Evolutionary conservation across 2,329 filamentous ascomycete genomes (phyloP), one percentile per base, ranked within the genome.

Genomic region (Lasiodiplodia hormozganensis): DNA sequence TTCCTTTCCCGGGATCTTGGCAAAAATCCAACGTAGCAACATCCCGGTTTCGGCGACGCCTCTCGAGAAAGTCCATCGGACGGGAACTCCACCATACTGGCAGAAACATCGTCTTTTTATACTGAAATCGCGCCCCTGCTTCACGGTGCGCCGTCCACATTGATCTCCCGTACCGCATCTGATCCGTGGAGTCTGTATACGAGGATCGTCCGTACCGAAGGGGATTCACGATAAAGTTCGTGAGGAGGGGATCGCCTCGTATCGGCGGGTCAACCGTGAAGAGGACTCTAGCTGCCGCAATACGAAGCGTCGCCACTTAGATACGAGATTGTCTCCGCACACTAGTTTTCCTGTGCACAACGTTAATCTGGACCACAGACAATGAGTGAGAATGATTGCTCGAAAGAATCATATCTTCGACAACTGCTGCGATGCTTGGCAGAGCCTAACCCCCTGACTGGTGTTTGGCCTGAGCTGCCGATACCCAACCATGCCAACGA

Each of bases 171-270:
- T 28, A 38, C 43, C 31, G 21, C 23, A 34, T 38, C 47, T 64
- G 28, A 31, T 36, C 60, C 47, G n/a, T 38, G 60, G 31, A 64
- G 25, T 38, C n/a, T 64, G 60, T 52, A 64, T 52, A 64, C 60
- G 60, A 64, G 36, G 60, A 64, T 64, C 60, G 60, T 34, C 60
- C 60, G 60, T 52, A 52, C 60, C 60, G 60, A 16, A 52, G 28
- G 21, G 43, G 60, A 64, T 64, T 36, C 36, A 21, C 60, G 60
- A 52, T 21, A 64, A 64, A 36, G 18, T 52, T 64, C 47, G 60
- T 64, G 60, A 64, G 51, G 47, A 64, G 11, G 11, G 25, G 60
- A 52, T 64, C 60, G 23, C n/a, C 60, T 64, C 60, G 60, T 64
- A 64, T 64, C 34, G 36, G 60, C 60, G 60, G 43, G 60, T 38